A percentile compares a stretch with the other conserved stretches of the same genome.
Conservation (phyloP, 805 yeast species). For the Barnettozyma pratensis region DNA sequence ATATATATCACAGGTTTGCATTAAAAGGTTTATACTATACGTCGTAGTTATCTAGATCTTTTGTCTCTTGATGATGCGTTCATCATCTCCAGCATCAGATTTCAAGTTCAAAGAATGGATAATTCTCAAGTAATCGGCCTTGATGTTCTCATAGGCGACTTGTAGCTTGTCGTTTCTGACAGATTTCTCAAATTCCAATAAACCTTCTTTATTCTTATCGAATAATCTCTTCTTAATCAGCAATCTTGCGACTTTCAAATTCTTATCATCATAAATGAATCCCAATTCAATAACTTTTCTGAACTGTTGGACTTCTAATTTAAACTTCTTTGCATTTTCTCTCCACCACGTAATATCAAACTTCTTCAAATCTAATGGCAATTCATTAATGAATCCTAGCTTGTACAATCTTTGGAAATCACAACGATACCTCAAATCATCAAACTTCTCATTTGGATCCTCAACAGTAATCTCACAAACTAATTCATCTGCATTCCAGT, state of each 20-base stretch:
- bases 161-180: constrained; percentile 68
- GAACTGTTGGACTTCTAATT: constrained; percentile 76
- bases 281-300: constrained; percentile 75
- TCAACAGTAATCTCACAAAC: constrained; percentile 81
- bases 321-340: constrained; percentile 35
- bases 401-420: constrained; percentile 54
- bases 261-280: constrained; percentile 34
- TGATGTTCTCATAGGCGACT: constrained; percentile 64
- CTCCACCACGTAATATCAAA: constrained; percentile 34
- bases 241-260: constrained; percentile 37
- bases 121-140: constrained; percentile 66
- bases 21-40: neutral
- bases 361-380: constrained; percentile 23
- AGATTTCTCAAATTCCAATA: constrained; percentile 57
- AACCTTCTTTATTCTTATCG: constrained; percentile 74
- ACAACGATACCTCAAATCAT: constrained; percentile 79
- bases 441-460: constrained; percentile 92
- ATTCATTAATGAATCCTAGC: constrained; percentile 27
- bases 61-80: constrained; percentile 13
- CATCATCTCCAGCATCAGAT: constrained; percentile 6
- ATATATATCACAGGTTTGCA: neutral
- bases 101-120: constrained; percentile 18
- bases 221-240: constrained; percentile 72
- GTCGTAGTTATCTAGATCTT: constrained; percentile 9
- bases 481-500: constrained; percentile 47